Conservation (phyloP, 768 basidiomycete genomes). For the Amanita rimosa region DNA sequence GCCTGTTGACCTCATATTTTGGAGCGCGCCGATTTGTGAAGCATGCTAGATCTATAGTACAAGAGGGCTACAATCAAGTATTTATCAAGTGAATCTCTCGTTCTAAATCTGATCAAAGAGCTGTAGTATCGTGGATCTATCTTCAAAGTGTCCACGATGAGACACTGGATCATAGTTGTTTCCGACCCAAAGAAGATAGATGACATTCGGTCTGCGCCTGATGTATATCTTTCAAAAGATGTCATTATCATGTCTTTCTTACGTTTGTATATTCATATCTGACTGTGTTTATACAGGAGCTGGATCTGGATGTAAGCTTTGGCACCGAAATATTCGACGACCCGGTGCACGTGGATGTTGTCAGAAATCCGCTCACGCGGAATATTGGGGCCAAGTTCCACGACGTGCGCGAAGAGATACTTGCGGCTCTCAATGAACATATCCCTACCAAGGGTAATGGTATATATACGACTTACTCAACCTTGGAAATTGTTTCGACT, state of each 20-base stretch:
- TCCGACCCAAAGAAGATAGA: constrained; percentile 27
- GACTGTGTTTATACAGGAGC: constrained; percentile 9
- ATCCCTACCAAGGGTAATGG: constrained; percentile 5
- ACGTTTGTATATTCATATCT: too few relatives aligned
- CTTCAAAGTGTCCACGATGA: too few relatives aligned
- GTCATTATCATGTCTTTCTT: background rate
- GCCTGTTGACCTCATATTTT: constrained; percentile 17
- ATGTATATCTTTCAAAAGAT: constrained; percentile 28
- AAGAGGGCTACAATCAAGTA: constrained; percentile 21
- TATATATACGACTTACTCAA: background rate
- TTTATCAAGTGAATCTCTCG: background rate
- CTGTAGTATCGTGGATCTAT: constrained; percentile 14
- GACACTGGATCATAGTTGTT: constrained; percentile 34
- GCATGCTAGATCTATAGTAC: too few relatives aligned
- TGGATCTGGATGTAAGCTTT: constrained; percentile 25
- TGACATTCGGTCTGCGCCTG: constrained; percentile 32
- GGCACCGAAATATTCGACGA: constrained; percentile 13
- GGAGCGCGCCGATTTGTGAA: constrained; percentile 11
- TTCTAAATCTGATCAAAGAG: background rate
- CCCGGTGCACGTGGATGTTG: constrained; percentile 11
- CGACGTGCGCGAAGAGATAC: too few relatives aligned
- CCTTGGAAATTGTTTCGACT: background rate
- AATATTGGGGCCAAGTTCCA: constrained; percentile 16
- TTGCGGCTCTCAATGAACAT: constrained; percentile 12
- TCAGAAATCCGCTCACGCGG: constrained; percentile 16